phyloP scores from a whole-genome alignment of 768 basidiomycete genomes.

The Termitomyces sp. region DNA sequence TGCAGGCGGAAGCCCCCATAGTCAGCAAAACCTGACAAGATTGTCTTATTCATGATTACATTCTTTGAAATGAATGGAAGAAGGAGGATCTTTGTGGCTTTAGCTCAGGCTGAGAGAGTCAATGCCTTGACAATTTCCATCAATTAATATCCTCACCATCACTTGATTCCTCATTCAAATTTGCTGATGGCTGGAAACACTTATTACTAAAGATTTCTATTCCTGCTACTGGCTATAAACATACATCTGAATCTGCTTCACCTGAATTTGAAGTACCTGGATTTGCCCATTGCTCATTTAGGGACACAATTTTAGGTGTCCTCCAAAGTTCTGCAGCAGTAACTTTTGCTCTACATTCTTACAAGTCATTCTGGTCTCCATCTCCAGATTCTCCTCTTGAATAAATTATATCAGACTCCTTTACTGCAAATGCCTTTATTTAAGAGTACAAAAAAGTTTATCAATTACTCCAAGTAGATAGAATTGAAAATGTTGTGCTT shows the following conservation, averaged over 20 bases:
- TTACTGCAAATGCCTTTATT: slow-evolving; percentile 13
- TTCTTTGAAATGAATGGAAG: slow-evolving; percentile 20
- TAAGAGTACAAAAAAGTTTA: neutral
- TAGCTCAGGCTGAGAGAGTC: slow-evolving; percentile 9
- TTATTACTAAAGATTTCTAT: slow-evolving; percentile 17
- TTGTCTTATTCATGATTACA: slow-evolving; percentile 16
- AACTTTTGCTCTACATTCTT: slow-evolving; percentile 12
- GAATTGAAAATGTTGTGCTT: neutral
- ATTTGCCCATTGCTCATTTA: slow-evolving; percentile 20
- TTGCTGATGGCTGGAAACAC: slow-evolving; percentile 18
- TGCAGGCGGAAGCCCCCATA: slow-evolving; percentile 21
- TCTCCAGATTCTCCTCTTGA: neutral
- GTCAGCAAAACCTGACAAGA: too few relatives aligned
- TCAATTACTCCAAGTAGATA: neutral
- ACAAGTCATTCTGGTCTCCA: slow-evolving; percentile 14
- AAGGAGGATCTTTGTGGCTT: slow-evolving; percentile 17
- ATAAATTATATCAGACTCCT: neutral
- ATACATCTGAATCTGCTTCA: slow-evolving; percentile 19
- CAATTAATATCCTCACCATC: neutral
- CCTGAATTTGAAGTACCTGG: slow-evolving; percentile 24
- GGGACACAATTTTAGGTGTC: slow-evolving; percentile 17
- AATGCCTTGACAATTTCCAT: slow-evolving; percentile 12
- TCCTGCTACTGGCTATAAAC: slow-evolving; percentile 14
- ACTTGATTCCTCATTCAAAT: neutral
- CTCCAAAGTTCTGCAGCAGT: slow-evolving; percentile 11